A percentile compares a stretch with the other conserved stretches of the same genome.
These are phyloP conservation scores for Penicillium macrosclerotiorum DNA, from an alignment of 495 filamentous ascomycete species.

Conservation along the genomic window DNA sequence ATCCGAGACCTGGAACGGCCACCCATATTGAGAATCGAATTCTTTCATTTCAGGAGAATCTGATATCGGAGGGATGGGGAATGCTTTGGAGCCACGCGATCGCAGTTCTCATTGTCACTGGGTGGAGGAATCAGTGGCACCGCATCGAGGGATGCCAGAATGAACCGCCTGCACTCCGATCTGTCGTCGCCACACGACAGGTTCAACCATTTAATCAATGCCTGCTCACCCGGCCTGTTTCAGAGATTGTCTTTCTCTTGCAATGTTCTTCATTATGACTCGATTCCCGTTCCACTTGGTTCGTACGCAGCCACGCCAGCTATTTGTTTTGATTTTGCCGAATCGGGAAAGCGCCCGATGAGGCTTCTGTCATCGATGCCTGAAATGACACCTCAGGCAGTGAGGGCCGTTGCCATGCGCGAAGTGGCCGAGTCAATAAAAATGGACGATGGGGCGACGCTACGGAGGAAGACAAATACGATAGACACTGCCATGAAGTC, in stretches of 20 bases:
- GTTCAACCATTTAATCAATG: too few species aligned
- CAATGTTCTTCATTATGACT: too few species aligned
- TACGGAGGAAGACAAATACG: too few species aligned
- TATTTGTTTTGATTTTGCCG: slow-evolving; percentile 42
- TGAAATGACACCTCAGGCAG: slow-evolving; percentile 9
- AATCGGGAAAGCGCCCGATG: slow-evolving; percentile 9
- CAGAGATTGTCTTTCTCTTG: background rate
- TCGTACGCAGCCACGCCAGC: background rate
- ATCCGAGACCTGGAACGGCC: background rate
- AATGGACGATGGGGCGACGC: too few species aligned
- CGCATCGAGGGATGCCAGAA: slow-evolving; percentile 18
- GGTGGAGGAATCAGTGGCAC: slow-evolving; percentile 9
- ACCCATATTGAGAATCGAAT: background rate
- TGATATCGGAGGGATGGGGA: slow-evolving; percentile 6
- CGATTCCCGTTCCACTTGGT: background rate
- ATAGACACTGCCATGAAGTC: too few species aligned
- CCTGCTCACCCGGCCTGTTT: too few species aligned
- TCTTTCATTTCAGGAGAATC: slow-evolving; percentile 1
- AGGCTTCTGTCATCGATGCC: slow-evolving; percentile 5
- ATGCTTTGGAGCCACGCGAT: slow-evolving; percentile 20
- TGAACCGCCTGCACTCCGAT: background rate
- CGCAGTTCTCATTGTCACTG: slow-evolving; percentile 3
- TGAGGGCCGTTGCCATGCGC: background rate
- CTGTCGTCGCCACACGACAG: too few species aligned
- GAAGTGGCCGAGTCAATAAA: too few species aligned